Evolutionary conservation across 2,329 filamentous ascomycete species (phyloP).

Genomic region (Elsinoe perseae): DNA sequence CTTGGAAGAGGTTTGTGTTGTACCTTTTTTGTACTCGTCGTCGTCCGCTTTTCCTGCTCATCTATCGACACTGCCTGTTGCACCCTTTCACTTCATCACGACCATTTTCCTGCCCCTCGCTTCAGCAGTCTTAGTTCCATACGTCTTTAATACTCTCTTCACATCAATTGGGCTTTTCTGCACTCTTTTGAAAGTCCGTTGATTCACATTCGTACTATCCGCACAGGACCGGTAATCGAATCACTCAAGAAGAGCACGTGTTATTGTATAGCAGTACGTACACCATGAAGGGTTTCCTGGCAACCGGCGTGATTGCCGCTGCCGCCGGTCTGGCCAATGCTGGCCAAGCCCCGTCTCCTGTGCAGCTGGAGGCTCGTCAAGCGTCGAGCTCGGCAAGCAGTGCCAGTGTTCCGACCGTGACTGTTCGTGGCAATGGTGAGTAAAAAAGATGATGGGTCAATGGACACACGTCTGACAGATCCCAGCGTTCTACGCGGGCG

Average conservation of each 20-base stretch:
- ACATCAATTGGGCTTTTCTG: slow-evolving; percentile 4
- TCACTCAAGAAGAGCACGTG: not conserved
- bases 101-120: slow-evolving; percentile 1
- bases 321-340: slow-evolving; percentile 41
- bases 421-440: slow-evolving; percentile 55
- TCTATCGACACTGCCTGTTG: slow-evolving; percentile 15
- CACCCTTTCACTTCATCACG: slow-evolving; percentile 1
- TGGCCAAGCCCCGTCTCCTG: slow-evolving; percentile 37
- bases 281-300: slow-evolving; percentile 48
- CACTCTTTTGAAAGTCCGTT: slow-evolving; percentile 9
- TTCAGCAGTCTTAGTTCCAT: not conserved
- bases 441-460: slow-evolving; percentile 1
- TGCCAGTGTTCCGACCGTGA: slow-evolving; percentile 46
- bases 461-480: slow-evolving; percentile 21
- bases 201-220: not conserved
- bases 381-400: slow-evolving; percentile 30
- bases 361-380: slow-evolving; percentile 28
- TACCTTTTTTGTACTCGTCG: slow-evolving; percentile 12
- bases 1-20: slow-evolving; percentile 15
- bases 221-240: not conserved
- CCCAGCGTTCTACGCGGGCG: slow-evolving; percentile 54
- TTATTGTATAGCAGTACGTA: not conserved
- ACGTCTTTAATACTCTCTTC: slow-evolving; percentile 12
- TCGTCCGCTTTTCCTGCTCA: slow-evolving; percentile 16
- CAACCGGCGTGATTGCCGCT: slow-evolving; percentile 29